Evolutionary conservation across 495 filamentous ascomycete species (phyloP), one percentile per base, ranked within the genome.

Genomic region (Hypoxylon lienhwacheense): DNA sequence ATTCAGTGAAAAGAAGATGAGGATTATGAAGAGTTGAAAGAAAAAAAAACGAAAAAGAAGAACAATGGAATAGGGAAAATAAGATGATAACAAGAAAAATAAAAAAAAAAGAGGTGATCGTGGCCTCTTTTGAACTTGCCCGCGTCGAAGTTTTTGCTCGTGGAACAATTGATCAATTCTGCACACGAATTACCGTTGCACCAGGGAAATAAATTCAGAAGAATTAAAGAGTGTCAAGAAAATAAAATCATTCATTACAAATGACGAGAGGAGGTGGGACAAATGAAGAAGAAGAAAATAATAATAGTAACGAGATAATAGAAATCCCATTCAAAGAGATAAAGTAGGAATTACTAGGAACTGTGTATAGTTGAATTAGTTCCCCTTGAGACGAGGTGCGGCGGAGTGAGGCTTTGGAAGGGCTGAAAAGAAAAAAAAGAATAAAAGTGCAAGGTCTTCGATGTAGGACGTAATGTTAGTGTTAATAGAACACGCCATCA

Each of bases 151-250:
- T 31, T 21, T 20, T 41, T 41, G 12, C 7, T 6, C 21, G 41
- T 51, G 32, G 35, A 33, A 52, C 46, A 12, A 36, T 32, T 42
- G 46, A 17, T 40, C n/a, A n/a, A n/a, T n/a, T n/a, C n/a, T n/a
- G n/a, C n/a, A 28, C 5, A 26, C 14, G 31, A 59, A 39, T 51
- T 53, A 54, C 32, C 28, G n/a, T n/a, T n/a, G 46, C 49, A 42
- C 36, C 8, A 39, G 33, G 31, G 29, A 49, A 59, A 43, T 33
- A 58, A 61, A 56, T 32, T 41, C 28, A 40, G 47, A 15, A n/a
- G 31, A 56, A 44, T 75, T 71, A 77, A 77, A 61, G 73, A 78
- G 59, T 72, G 74, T 77, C 61, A 60, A 69, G 67, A 75, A n/a
- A 73, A 64, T 59, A 66, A 42, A 74, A 71, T 29, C 35, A 39